Evolutionary conservation across 345 rosid genomes (phyloP).

Genomic region (Cardamine resedifolia): DNA sequence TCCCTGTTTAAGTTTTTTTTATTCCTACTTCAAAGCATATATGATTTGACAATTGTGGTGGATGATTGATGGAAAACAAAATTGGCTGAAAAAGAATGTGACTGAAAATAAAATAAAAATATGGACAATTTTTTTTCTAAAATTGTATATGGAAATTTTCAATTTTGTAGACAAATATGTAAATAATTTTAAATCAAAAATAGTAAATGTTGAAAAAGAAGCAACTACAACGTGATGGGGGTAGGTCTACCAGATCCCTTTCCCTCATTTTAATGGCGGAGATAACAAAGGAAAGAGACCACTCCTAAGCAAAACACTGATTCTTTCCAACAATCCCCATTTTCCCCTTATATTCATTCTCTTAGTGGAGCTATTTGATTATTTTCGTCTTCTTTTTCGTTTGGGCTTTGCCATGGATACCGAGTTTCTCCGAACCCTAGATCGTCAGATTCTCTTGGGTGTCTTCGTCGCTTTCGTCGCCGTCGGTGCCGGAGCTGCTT

Average conservation of each 20-base stretch:
- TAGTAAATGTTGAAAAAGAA: background rate
- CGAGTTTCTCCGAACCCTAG: constrained; percentile 60
- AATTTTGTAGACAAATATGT: background rate
- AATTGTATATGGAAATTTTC: too few species aligned
- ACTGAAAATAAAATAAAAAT: too few species aligned
- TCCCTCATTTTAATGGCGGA: constrained; percentile 28
- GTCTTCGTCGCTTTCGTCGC: constrained; percentile 77
- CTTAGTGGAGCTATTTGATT: background rate
- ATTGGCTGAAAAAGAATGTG: background rate
- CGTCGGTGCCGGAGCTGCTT: constrained; percentile 55
- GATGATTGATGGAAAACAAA: background rate
- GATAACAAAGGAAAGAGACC: constrained; percentile 2
- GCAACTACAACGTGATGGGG: constrained; percentile 22
- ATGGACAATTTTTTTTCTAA: too few species aligned
- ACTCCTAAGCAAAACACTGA: background rate
- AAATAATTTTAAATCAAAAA: background rate
- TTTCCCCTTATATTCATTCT: background rate
- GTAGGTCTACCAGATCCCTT: constrained; percentile 40
- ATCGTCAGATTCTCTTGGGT: constrained; percentile 69
- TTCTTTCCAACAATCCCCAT: background rate
- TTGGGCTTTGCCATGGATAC: constrained; percentile 46
- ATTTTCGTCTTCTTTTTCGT: background rate
- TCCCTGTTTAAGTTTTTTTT: background rate
- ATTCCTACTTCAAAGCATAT: too few species aligned
- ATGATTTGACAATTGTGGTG: background rate